Conservation (phyloP, 2,329 filamentous ascomycete genomes). For the Mollisiaceae sp. region DNA sequence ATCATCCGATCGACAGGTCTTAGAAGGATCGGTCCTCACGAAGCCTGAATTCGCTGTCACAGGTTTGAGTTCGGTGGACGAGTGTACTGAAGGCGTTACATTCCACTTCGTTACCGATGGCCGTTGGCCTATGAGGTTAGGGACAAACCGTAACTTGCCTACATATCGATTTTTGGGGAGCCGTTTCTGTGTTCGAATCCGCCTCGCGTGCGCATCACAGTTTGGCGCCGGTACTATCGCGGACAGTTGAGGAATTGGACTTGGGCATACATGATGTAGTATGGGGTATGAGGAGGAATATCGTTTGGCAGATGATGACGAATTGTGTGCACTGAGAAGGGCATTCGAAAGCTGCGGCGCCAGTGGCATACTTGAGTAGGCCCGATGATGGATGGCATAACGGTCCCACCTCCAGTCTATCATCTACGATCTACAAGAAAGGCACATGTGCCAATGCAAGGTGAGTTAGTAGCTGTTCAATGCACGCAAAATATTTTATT, state of each 20-base stretch:
- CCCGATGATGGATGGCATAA: constrained; percentile 3
- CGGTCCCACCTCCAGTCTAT: background rate
- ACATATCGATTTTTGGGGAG: constrained; percentile 30
- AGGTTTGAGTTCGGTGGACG: constrained; percentile 70
- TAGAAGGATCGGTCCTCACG: constrained; percentile 71
- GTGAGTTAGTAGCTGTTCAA: background rate
- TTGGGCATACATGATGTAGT: background rate
- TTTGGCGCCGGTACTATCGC: background rate
- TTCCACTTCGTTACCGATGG: constrained; percentile 88
- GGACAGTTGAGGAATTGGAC: too few species aligned
- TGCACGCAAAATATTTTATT: background rate
- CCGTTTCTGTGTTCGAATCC: background rate
- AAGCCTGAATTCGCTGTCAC: constrained; percentile 70
- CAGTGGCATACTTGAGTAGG: background rate
- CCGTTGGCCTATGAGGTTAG: constrained; percentile 89
- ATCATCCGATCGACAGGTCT: constrained; percentile 95
- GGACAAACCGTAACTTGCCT: constrained; percentile 55
- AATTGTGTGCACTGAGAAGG: background rate
- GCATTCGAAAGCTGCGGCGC: background rate
- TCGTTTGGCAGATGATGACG: background rate
- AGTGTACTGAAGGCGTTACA: constrained; percentile 73
- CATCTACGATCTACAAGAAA: background rate
- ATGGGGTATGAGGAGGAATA: background rate
- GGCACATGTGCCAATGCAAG: constrained; percentile 2
- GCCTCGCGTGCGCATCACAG: background rate